phyloP scores from a whole-genome alignment of 2,329 filamentous ascomycete species.

The Periconia sp. region DNA sequence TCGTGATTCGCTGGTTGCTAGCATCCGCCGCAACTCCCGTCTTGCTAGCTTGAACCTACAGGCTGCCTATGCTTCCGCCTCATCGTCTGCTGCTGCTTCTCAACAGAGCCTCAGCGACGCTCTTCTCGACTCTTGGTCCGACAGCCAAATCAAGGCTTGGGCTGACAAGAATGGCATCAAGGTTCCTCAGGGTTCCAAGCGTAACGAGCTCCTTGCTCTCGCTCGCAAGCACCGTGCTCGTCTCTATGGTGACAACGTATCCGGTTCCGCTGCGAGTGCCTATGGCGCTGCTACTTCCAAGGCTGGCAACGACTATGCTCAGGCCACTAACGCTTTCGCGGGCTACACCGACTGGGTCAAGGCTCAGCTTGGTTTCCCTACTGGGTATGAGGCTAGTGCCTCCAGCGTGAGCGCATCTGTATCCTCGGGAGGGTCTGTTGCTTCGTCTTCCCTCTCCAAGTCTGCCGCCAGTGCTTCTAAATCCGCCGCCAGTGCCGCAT shows the following conservation, averaged over 20 bases:
- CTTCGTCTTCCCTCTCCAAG: slow-evolving; percentile 41
- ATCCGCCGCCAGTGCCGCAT: slow-evolving; percentile 19
- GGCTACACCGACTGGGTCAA: slow-evolving; percentile 51
- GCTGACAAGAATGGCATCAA: slow-evolving; percentile 87
- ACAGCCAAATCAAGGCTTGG: slow-evolving; percentile 89
- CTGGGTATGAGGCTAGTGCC: slow-evolving; percentile 36
- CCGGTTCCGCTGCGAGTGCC: slow-evolving; percentile 44
- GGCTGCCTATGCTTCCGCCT: slow-evolving; percentile 52
- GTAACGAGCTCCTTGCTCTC: slow-evolving; percentile 87
- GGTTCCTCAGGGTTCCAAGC: slow-evolving; percentile 90
- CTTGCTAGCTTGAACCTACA: slow-evolving; percentile 74
- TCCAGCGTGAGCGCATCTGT: slow-evolving; percentile 14
- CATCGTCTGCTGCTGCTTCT: slow-evolving; percentile 61
- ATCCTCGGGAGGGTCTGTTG: slow-evolving; percentile 30
- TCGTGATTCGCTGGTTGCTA: slow-evolving; percentile 87
- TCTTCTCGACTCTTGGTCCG: slow-evolving; percentile 88
- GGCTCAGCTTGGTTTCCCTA: slow-evolving; percentile 54
- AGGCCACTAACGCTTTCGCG: slow-evolving; percentile 63
- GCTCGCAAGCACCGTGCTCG: slow-evolving; percentile 84
- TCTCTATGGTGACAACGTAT: slow-evolving; percentile 69
- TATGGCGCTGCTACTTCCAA: slow-evolving; percentile 54
- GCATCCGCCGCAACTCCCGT: slow-evolving; percentile 88
- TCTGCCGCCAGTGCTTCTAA: slow-evolving; percentile 42
- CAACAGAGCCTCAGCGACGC: slow-evolving; percentile 80
- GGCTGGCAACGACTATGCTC: slow-evolving; percentile 77